Base-by-base conservation (phyloP, 2,329 filamentous ascomycete species). In the Penicillium verrucosum region DNA sequence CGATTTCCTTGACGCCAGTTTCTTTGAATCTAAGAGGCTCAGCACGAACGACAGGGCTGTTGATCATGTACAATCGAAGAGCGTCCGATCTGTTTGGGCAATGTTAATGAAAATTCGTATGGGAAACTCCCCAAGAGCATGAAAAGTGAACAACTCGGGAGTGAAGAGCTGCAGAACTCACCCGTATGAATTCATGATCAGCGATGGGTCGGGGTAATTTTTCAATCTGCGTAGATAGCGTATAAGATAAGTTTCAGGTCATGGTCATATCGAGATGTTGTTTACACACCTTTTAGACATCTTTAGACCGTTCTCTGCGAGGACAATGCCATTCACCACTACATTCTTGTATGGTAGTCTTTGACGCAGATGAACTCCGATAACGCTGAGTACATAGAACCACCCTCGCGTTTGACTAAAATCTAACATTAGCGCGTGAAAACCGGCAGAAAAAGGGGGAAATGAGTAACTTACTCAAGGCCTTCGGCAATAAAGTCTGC, bases 291-390 rank as follows among this genome's bases (percentile, higher is more conserved):
- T 86, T 77, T 97, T 97, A 7, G 92, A 96, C 93, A 97, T 97
- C 81, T 97, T 97, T 81, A 96, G 97, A 54, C 93, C 93, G 69
- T 96, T 91, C 72, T 96, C 92, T 0, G 92, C 92, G 40, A 97
- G 82, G 5, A 97, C 92, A 60, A 96, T 94, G 48, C 92, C 92
- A 70, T 96, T 97, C 60, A 96, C 92, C n/a, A 97, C 90, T 67
- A 91, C 95, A 73, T 96, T 97, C 77, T 94, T 87, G 81, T 96
- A 97, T 0, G 93, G 92, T 2, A 92, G 85, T 36, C 85, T 83
- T 42, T 89, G 89, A 67, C 94, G 96, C 4, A 97, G 82, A 71
- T 96, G 90, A 8, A 89, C 94, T 34, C 92, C 92, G 46, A 97
- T 80, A 10, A 97, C 91, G 21, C 90, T 85, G 59, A 97, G 78